Percentiles rank a stretch among this genome's conserved stretches.
Evolutionary conservation across 1,284 basidiomycete species (phyloP).

Genomic region (Hemileia vastatrix): DNA sequence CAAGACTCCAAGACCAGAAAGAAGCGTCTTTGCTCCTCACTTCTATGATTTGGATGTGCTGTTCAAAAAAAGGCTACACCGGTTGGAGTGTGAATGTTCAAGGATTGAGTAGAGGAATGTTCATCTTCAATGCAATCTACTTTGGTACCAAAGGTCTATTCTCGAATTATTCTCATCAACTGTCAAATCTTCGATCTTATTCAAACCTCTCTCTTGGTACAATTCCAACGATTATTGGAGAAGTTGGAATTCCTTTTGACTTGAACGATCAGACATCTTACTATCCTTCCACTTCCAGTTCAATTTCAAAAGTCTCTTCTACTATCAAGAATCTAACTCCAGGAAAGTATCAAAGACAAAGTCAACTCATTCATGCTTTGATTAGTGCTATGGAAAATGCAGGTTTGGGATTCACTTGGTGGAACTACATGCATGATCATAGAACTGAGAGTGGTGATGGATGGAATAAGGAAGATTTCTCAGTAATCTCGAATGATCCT

Average conservation of each 20-base stretch:
- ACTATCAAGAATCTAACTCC: not conserved
- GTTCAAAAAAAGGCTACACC: too few relatives aligned
- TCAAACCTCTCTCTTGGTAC: too few relatives aligned
- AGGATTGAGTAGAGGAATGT: too few relatives aligned
- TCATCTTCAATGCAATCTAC: too few relatives aligned
- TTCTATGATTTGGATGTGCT: too few relatives aligned
- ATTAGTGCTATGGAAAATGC: constrained; percentile 35
- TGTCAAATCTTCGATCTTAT: too few relatives aligned
- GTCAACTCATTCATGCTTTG: constrained; percentile 32
- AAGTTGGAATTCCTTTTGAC: constrained; percentile 40
- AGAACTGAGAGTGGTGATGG: constrained; percentile 33
- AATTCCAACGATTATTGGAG: too few relatives aligned
- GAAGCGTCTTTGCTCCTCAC: too few relatives aligned
- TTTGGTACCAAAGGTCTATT: too few relatives aligned
- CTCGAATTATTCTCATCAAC: too few relatives aligned
- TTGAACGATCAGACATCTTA: constrained; percentile 29
- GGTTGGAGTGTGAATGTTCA: too few relatives aligned
- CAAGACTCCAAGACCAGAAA: too few relatives aligned
- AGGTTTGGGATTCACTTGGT: constrained; percentile 36
- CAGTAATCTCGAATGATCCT: constrained; percentile 32
- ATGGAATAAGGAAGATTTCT: constrained; percentile 43
- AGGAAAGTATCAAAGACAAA: constrained; percentile 34
- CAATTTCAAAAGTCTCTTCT: not conserved
- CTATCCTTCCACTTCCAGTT: not conserved
- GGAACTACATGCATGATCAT: constrained; percentile 42